Evolutionary conservation across 257 asterid species (phyloP).

Genomic region (Catharanthus roseus): DNA sequence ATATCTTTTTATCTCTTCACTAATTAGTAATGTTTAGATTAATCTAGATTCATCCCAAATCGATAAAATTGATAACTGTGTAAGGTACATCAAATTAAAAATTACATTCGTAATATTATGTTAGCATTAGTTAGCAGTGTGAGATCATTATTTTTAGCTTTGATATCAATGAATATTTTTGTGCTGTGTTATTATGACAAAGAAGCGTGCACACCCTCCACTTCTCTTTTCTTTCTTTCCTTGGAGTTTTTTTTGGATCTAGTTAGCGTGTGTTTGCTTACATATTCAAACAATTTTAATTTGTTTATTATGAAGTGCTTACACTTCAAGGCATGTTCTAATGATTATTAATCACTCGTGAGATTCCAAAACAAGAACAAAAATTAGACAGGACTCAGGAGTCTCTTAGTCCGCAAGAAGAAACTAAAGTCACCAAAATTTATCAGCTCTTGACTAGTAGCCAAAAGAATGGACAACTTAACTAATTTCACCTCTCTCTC

Average conservation of each 20-base stretch:
- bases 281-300: background rate
- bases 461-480: background rate
- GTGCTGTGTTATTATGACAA: background rate
- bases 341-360: background rate
- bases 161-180: background rate
- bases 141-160: background rate
- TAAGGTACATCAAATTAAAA: too few relatives aligned
- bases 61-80: too few relatives aligned
- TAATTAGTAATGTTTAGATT: too few relatives aligned
- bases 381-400: background rate
- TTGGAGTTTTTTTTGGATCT: too few relatives aligned
- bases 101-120: too few relatives aligned
- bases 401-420: background rate
- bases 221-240: too few relatives aligned
- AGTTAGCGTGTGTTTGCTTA: constrained; percentile 1
- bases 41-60: too few relatives aligned
- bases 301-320: background rate
- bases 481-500: too few relatives aligned
- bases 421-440: background rate
- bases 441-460: background rate
- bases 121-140: too few relatives aligned
- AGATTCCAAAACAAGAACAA: background rate
- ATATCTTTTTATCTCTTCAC: too few relatives aligned
- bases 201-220: too few relatives aligned
- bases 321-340: background rate